Conservation (phyloP, 352 stramenopile species). For the Phytopythium ostracodes region DNA sequence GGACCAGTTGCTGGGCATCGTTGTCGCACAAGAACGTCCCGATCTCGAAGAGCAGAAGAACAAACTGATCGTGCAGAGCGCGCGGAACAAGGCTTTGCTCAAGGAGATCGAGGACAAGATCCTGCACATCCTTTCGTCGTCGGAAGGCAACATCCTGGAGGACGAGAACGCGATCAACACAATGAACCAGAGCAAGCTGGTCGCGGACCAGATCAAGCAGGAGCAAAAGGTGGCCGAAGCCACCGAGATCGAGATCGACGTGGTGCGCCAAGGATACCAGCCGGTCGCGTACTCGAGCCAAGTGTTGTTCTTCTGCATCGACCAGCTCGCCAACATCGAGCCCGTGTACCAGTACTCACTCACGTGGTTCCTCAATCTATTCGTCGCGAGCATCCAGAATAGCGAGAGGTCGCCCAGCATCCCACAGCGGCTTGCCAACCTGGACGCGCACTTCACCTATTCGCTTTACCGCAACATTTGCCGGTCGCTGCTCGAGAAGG, state of each 20-base stretch:
- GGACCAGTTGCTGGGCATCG: slow-evolving; percentile 90
- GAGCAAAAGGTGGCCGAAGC: slow-evolving; percentile 89
- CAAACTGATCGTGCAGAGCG: slow-evolving; percentile 89
- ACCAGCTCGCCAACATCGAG: slow-evolving; percentile 92
- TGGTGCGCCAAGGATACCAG: slow-evolving; percentile 84
- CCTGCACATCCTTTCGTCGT: slow-evolving; percentile 88
- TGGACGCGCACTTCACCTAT: slow-evolving; percentile 90
- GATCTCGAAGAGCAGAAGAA: slow-evolving; percentile 93
- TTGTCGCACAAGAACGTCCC: slow-evolving; percentile 90
- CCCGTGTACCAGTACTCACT: slow-evolving; percentile 93
- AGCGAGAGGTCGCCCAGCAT: slow-evolving; percentile 80
- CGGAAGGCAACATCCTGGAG: slow-evolving; percentile 92
- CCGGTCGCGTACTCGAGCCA: slow-evolving; percentile 88
- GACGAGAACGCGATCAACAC: slow-evolving; percentile 92
- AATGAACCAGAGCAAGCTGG: slow-evolving; percentile 88
- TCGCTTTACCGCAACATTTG: slow-evolving; percentile 92
- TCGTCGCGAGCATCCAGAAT: slow-evolving; percentile 85
- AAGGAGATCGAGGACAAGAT: slow-evolving; percentile 96
- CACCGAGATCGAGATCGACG: slow-evolving; percentile 90
- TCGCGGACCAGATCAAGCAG: slow-evolving; percentile 92
- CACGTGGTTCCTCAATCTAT: slow-evolving; percentile 92
- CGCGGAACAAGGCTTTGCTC: slow-evolving; percentile 88
- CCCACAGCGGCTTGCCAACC: slow-evolving; percentile 66
- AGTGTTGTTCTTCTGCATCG: slow-evolving; percentile 94
- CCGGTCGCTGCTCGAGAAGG: slow-evolving; percentile 90